Evolutionary conservation across 768 basidiomycete genomes (phyloP).

Genomic region (Naganishia kalamii): DNA sequence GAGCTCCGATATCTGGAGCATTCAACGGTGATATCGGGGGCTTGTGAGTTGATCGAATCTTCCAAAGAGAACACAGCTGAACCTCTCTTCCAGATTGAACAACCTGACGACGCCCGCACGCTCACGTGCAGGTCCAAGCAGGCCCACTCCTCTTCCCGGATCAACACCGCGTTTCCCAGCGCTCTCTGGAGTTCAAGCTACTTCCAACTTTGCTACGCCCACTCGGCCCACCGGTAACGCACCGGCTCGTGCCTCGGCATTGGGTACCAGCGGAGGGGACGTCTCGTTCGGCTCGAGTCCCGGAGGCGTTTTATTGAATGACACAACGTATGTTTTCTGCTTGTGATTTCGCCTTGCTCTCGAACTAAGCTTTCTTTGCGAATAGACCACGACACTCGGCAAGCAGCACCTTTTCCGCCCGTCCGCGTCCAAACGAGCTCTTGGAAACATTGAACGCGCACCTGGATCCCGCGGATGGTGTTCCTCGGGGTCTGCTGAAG

Average conservation of each 20-base stretch:
- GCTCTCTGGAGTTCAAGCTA: neutral
- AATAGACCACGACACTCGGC: neutral
- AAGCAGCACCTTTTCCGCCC: conserved; percentile 26
- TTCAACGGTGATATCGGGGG: conserved; percentile 37
- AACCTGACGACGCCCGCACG: conserved; percentile 36
- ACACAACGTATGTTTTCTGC: neutral
- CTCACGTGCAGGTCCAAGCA: neutral
- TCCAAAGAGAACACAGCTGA: neutral
- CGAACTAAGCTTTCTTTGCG: no score
- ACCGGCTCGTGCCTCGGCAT: neutral
- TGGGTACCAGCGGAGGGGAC: neutral
- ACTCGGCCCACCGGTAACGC: neutral
- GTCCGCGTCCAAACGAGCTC: conserved; percentile 41
- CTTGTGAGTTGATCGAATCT: conserved; percentile 34
- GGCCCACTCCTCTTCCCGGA: neutral
- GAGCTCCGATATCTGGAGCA: conserved; percentile 23
- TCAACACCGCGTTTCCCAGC: neutral
- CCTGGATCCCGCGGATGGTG: conserved; percentile 30
- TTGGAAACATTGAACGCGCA: conserved; percentile 49
- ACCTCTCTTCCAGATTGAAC: conserved; percentile 31
- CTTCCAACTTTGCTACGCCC: neutral
- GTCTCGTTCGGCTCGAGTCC: neutral
- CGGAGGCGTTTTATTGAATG: neutral
- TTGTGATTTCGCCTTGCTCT: neutral
- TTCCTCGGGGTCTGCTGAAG: conserved; percentile 24